Evolutionary conservation across 805 yeast species (phyloP).

Genomic region (Candida qinlingensis): DNA sequence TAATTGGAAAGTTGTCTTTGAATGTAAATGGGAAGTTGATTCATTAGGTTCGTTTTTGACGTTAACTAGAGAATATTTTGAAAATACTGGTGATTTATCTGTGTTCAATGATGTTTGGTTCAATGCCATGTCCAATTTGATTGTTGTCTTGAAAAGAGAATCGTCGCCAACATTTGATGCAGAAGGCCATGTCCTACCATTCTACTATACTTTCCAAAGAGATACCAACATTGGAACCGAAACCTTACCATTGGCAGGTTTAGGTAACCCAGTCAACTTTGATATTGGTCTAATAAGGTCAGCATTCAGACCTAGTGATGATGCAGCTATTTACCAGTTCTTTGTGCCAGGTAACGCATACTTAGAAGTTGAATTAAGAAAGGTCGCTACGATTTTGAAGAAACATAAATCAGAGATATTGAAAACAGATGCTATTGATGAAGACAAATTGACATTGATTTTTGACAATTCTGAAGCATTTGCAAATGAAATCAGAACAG

Average conservation of each 20-base stretch:
- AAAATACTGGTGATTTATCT: slow-evolving; percentile 44
- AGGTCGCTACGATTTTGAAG: slow-evolving; percentile 27
- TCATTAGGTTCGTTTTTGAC: slow-evolving; percentile 80
- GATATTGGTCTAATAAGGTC: slow-evolving; percentile 71
- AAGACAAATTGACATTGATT: slow-evolving; percentile 14
- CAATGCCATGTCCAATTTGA: slow-evolving; percentile 46
- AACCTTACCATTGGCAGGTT: slow-evolving; percentile 71
- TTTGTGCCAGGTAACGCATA: slow-evolving; percentile 86
- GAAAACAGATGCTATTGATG: slow-evolving; percentile 26
- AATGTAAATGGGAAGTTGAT: slow-evolving; percentile 87
- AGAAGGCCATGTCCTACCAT: slow-evolving; percentile 34
- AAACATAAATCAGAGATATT: slow-evolving; percentile 9
- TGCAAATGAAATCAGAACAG: slow-evolving; percentile 41
- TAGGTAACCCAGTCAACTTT: slow-evolving; percentile 76
- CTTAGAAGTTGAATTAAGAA: slow-evolving; percentile 56
- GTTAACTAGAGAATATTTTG: slow-evolving; percentile 64
- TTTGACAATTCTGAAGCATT: slow-evolving; percentile 28
- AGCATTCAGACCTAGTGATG: slow-evolving; percentile 87
- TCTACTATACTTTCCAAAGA: slow-evolving; percentile 65
- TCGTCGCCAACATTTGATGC: slow-evolving; percentile 54
- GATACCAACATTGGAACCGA: slow-evolving; percentile 74
- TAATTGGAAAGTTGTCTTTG: slow-evolving; percentile 69
- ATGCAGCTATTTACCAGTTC: slow-evolving; percentile 73
- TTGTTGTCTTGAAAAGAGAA: slow-evolving; percentile 54
- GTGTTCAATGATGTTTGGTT: slow-evolving; percentile 48